Evolutionary conservation across 2,329 filamentous ascomycete genomes (phyloP).

Genomic region (Rosellinia necatrix): DNA sequence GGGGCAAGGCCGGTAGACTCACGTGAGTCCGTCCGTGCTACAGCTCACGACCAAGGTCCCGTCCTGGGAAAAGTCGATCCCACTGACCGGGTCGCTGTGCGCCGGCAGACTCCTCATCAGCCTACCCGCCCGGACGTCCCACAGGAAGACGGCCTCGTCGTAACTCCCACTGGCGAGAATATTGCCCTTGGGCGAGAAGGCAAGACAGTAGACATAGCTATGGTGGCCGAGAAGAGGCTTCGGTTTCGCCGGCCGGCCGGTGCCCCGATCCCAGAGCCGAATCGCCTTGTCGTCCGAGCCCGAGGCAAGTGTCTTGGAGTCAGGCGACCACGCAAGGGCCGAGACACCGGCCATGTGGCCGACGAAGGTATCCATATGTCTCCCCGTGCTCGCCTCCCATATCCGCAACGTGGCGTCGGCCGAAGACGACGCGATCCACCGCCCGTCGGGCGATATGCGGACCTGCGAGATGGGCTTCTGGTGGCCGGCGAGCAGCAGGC

Average conservation of each 20-base stretch:
- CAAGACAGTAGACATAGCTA: constrained; percentile 92
- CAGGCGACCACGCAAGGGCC: constrained; percentile 91
- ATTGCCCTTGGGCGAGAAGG: constrained; percentile 97
- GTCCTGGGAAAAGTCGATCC: constrained; percentile 90
- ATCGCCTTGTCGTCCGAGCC: constrained; percentile 97
- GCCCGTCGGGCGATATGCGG: constrained; percentile 87
- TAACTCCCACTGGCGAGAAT: constrained; percentile 95
- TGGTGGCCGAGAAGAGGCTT: constrained; percentile 81
- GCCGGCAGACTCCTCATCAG: constrained; percentile 91
- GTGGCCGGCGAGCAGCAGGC: constrained; percentile 77
- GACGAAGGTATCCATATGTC: constrained; percentile 84
- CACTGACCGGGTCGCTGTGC: constrained; percentile 91
- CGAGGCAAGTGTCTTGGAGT: constrained; percentile 83
- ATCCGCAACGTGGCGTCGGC: constrained; percentile 91
- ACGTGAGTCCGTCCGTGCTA: constrained; percentile 88
- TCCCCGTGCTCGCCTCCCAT: constrained; percentile 80
- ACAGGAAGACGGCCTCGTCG: constrained; percentile 95
- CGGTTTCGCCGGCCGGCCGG: constrained; percentile 59
- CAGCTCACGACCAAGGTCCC: constrained; percentile 92
- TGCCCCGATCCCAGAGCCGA: constrained; percentile 81
- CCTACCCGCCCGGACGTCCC: constrained; percentile 88
- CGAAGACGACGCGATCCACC: constrained; percentile 86
- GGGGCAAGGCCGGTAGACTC: constrained; percentile 40
- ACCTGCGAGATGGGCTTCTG: constrained; percentile 79
- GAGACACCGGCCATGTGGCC: constrained; percentile 93